phyloP scores from a whole-genome alignment of 805 yeast species.

The Kodamaea kaohsiungensis region DNA sequence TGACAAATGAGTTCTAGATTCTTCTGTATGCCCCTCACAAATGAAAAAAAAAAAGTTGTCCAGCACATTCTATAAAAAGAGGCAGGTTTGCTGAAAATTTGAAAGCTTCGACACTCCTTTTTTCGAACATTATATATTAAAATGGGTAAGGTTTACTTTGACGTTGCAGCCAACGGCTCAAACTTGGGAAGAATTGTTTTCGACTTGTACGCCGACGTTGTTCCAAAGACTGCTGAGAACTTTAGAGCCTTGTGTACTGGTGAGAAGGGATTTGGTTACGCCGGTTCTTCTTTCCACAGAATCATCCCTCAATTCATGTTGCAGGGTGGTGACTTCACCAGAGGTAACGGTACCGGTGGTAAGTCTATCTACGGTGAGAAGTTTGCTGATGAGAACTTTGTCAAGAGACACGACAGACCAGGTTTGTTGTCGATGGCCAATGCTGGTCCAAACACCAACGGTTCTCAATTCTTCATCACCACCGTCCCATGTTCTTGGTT shows the following conservation, averaged over 20 bases:
- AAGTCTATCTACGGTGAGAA: slow-evolving; percentile 63
- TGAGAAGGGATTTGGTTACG: slow-evolving; percentile 47
- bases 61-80: background rate
- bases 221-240: slow-evolving; percentile 95
- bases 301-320: slow-evolving; percentile 50
- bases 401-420: slow-evolving; percentile 73
- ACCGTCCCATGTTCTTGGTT: slow-evolving; percentile 86
- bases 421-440: slow-evolving; percentile 93
- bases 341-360: slow-evolving; percentile 49
- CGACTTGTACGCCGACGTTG: slow-evolving; percentile 85
- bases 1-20: slow-evolving; percentile 2
- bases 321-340: slow-evolving; percentile 51
- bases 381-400: slow-evolving; percentile 78
- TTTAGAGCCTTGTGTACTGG: slow-evolving; percentile 87
- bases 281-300: slow-evolving; percentile 47
- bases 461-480: slow-evolving; percentile 96
- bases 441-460: slow-evolving; percentile 98
- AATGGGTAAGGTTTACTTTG: slow-evolving; percentile 79
- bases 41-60: background rate
- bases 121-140: background rate
- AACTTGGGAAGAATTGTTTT: slow-evolving; percentile 79
- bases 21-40: slow-evolving; percentile 4
- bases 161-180: slow-evolving; percentile 71
- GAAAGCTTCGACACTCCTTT: background rate
- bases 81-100: slow-evolving; percentile 1